phyloP scores from a whole-genome alignment of 169 alveolate genomes.

The Plasmodium ovale region DNA sequence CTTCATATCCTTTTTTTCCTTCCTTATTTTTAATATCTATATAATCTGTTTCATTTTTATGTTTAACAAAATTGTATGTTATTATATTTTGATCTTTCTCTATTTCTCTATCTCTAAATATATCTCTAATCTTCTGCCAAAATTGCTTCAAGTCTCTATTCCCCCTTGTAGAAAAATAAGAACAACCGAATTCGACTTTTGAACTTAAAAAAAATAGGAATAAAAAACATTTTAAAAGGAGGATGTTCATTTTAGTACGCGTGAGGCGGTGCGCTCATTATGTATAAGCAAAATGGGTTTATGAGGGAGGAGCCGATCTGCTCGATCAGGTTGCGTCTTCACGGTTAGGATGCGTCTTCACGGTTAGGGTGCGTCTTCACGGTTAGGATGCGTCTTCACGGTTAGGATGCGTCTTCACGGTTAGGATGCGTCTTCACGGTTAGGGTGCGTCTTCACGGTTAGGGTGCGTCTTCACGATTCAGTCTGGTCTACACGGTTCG shows the following conservation, averaged over 20 bases:
- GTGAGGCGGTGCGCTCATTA: neutral
- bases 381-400: no score
- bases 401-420: no score
- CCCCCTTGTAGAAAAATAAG: slow-evolving; percentile 29
- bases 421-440: no score
- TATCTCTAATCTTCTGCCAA: slow-evolving; percentile 1
- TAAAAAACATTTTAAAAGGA: slow-evolving; percentile 35
- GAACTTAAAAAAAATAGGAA: slow-evolving; percentile 59
- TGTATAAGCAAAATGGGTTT: no score
- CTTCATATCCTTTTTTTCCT: slow-evolving; percentile 24
- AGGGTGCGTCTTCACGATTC: no score
- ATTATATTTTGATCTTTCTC: slow-evolving; percentile 43
- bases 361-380: no score
- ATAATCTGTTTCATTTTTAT: neutral
- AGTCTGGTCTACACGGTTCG: no score
- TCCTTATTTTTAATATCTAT: neutral
- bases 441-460: no score
- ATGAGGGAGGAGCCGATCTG: no score
- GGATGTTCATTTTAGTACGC: slow-evolving; percentile 56
- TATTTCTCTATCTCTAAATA: slow-evolving; percentile 18
- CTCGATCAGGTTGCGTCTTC: no score
- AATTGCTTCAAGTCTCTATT: neutral
- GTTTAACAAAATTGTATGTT: slow-evolving; percentile 55
- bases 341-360: no score
- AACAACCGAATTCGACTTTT: slow-evolving; percentile 20